Conservation (phyloP, 2,329 filamentous ascomycete species). For the Aspergillus niger region DNA sequence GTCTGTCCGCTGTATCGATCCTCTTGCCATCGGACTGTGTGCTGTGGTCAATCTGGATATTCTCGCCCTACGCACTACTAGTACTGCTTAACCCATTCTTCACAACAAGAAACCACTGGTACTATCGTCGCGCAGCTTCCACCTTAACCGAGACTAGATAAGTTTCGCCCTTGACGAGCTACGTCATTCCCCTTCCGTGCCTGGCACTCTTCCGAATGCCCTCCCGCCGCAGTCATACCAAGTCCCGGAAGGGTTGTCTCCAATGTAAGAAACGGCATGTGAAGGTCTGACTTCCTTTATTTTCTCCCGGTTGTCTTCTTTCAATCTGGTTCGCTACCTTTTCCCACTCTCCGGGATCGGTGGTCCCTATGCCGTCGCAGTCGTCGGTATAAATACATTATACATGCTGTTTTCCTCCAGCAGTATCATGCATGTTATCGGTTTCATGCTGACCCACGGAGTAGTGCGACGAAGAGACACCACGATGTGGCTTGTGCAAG, state of each 20-base stretch:
- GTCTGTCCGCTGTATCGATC: not conserved
- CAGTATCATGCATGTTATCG: not conserved
- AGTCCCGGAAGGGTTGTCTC: slow-evolving; percentile 43
- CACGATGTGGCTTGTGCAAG: slow-evolving; percentile 39
- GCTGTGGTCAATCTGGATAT: not conserved
- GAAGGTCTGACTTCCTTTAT: slow-evolving; percentile 31
- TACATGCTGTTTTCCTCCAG: not conserved
- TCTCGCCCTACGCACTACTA: not conserved
- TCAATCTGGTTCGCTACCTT: not conserved
- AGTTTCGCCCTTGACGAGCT: not conserved
- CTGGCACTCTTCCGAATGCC: slow-evolving; percentile 25
- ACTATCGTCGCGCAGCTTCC: too few species aligned
- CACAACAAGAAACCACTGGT: too few species aligned
- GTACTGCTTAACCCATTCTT: not conserved
- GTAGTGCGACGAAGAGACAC: slow-evolving; percentile 42
- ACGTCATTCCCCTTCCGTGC: not conserved
- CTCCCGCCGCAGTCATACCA: slow-evolving; percentile 40
- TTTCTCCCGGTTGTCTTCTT: not conserved
- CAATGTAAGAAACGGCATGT: slow-evolving; percentile 44
- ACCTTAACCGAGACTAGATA: not conserved
- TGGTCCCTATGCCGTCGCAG: not conserved
- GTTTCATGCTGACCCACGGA: not conserved
- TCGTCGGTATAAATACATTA: slow-evolving; percentile 7
- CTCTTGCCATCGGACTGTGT: not conserved
- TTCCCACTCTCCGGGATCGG: not conserved